phyloP scores from a whole-genome alignment of 345 rosid species.

The Euphorbia tirucalli region DNA sequence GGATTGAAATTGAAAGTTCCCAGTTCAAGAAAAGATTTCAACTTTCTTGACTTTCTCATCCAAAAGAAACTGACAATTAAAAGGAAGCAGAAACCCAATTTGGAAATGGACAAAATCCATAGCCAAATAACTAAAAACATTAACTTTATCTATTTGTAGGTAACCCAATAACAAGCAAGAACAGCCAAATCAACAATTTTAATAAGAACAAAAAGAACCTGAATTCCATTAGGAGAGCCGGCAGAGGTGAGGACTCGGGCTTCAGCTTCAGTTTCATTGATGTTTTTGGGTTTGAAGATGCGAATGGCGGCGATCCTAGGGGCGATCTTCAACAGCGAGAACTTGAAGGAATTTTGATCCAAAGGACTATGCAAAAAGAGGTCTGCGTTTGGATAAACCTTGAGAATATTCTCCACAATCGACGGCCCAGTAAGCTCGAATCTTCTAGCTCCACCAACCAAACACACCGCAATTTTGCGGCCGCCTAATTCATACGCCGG shows the following conservation, averaged over 20 bases:
- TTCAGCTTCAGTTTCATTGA: constrained; percentile 51
- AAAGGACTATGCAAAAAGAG: constrained; percentile 78
- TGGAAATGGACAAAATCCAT: no score
- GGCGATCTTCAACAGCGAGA: constrained; percentile 54
- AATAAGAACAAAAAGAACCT: constrained; percentile 37
- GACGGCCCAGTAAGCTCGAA: constrained; percentile 93
- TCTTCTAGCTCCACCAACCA: constrained; percentile 91
- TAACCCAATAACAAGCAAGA: not conserved
- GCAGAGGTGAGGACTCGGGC: constrained; percentile 70
- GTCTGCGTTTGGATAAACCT: constrained; percentile 72
- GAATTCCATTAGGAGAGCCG: constrained; percentile 86
- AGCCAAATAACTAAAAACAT: not conserved
- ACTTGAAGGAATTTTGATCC: constrained; percentile 65
- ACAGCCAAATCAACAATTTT: not conserved
- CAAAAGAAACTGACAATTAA: not conserved
- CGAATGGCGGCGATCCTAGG: constrained; percentile 72
- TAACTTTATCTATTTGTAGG: not conserved
- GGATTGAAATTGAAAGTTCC: not conserved
- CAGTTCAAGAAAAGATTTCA: not conserved
- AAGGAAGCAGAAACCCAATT: not conserved
- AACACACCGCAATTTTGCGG: constrained; percentile 77
- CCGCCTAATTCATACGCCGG: constrained; percentile 27
- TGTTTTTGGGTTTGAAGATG: constrained; percentile 49
- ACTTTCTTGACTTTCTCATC: not conserved
- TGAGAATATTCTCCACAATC: constrained; percentile 60